Conservation (phyloP, 495 filamentous ascomycete genomes). For the Thermothielavioides terrestris region DNA sequence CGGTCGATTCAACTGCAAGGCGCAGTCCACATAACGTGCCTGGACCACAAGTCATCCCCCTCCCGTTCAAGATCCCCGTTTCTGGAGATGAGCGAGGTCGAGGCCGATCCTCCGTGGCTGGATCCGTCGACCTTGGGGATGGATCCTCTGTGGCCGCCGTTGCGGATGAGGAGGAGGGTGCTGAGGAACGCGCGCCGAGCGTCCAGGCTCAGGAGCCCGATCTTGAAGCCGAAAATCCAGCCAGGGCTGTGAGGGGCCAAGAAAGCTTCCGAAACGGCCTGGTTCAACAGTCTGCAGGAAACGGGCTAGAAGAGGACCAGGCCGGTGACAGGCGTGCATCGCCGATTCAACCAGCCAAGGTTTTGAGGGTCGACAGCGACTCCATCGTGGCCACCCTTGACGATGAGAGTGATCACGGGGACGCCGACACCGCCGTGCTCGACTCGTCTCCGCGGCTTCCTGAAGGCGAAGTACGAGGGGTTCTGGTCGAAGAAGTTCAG, state of each 20-base stretch:
- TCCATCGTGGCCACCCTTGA: conserved; percentile 50
- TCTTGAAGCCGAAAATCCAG: background rate
- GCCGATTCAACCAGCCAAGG: conserved; percentile 32
- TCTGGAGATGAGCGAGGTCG: conserved; percentile 16
- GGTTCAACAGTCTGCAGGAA: conserved; percentile 32
- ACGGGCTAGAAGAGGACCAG: conserved; percentile 8
- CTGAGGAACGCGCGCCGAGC: conserved; percentile 29
- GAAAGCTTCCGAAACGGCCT: background rate
- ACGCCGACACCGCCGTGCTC: conserved; percentile 10
- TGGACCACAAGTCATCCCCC: conserved; percentile 39
- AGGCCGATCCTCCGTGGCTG: background rate
- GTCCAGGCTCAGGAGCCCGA: background rate
- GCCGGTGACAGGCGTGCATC: conserved; percentile 34
- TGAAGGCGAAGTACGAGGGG: background rate
- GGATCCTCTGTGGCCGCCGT: conserved; percentile 38
- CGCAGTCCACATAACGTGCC: conserved; percentile 1
- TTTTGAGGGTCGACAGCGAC: conserved; percentile 27
- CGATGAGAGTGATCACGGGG: conserved; percentile 35
- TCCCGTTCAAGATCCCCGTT: conserved; percentile 52
- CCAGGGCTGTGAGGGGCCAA: background rate
- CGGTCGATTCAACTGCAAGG: conserved; percentile 1
- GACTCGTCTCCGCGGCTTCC: background rate
- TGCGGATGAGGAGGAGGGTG: conserved; percentile 49
- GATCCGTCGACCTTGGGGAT: background rate
- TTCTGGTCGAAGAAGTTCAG: background rate